These are phyloP conservation scores for Euphorbia pulcherrima DNA, from an alignment of 345 rosid genomes.

Conservation along the genomic window DNA sequence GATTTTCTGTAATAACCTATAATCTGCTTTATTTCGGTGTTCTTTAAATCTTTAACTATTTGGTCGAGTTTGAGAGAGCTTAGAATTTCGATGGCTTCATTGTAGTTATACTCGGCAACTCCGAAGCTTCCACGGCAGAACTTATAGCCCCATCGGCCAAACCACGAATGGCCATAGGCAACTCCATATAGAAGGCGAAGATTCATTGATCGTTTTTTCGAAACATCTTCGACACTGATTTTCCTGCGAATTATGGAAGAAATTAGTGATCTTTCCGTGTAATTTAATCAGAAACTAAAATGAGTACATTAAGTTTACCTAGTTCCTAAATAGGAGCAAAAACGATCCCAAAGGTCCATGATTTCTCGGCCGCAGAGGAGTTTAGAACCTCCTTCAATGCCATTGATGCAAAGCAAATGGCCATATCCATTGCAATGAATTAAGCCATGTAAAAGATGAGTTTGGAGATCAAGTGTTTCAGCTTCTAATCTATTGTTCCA, in stretches of 20 bases:
- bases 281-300: not conserved
- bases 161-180: constrained; percentile 86
- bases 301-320: constrained; percentile 35
- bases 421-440: constrained; percentile 85
- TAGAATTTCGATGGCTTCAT: constrained; percentile 58
- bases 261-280: not conserved
- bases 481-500: constrained; percentile 62
- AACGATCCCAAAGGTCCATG: constrained; percentile 82
- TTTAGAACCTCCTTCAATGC: constrained; percentile 72
- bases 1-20: constrained; percentile 46
- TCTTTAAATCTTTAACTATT: constrained; percentile 41
- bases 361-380: constrained; percentile 66
- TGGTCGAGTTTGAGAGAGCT: constrained; percentile 53
- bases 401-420: constrained; percentile 73
- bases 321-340: constrained; percentile 50
- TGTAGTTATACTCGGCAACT: constrained; percentile 52
- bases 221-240: constrained; percentile 62
- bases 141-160: constrained; percentile 84
- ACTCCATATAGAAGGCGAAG: constrained; percentile 73
- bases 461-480: constrained; percentile 44
- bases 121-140: constrained; percentile 78
- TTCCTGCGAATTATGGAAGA: constrained; percentile 37
- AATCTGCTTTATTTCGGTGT: constrained; percentile 41
- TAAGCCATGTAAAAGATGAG: constrained; percentile 78
- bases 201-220: constrained; percentile 68